Evolutionary conservation across 805 yeast genomes (phyloP).

Genomic region (Scheffersomyces coipomensis): DNA sequence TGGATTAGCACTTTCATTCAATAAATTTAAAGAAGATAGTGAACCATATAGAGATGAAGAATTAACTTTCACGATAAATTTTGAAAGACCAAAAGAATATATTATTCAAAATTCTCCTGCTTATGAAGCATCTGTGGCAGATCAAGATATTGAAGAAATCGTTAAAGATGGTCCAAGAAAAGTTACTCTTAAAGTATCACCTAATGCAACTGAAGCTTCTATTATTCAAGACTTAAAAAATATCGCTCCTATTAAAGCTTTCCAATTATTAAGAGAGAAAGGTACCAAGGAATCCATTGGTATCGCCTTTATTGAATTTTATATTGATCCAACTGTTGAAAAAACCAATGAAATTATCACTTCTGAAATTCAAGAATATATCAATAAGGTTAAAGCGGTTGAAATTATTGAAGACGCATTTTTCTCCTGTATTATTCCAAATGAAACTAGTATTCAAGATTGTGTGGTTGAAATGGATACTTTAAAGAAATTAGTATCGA

Average conservation of each 20-base stretch:
- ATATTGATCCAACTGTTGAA: conserved; percentile 14
- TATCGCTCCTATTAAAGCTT: conserved; percentile 38
- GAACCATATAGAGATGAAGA: conserved; percentile 8
- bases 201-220: conserved; percentile 43
- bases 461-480: conserved; percentile 35
- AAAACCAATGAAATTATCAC: conserved; percentile 12
- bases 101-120: conserved; percentile 25
- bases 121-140: conserved; percentile 9
- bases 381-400: conserved; percentile 13
- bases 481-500: conserved; percentile 34
- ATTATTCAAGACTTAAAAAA: conserved; percentile 40
- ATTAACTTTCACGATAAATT: conserved; percentile 6
- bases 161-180: conserved; percentile 47
- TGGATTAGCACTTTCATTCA: conserved; percentile 26
- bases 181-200: conserved; percentile 45
- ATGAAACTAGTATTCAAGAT: conserved; percentile 33
- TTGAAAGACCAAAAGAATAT: conserved; percentile 35
- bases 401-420: conserved; percentile 20
- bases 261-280: conserved; percentile 46
- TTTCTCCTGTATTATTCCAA: conserved; percentile 31
- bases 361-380: conserved; percentile 7
- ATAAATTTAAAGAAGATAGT: conserved; percentile 22
- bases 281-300: conserved; percentile 55
- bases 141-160: conserved; percentile 18
- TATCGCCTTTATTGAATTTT: conserved; percentile 52